Evolutionary conservation across 306 rosid genomes (phyloP), one percentile per base, ranked within the genome.

Genomic region (Vigna angularis): DNA sequence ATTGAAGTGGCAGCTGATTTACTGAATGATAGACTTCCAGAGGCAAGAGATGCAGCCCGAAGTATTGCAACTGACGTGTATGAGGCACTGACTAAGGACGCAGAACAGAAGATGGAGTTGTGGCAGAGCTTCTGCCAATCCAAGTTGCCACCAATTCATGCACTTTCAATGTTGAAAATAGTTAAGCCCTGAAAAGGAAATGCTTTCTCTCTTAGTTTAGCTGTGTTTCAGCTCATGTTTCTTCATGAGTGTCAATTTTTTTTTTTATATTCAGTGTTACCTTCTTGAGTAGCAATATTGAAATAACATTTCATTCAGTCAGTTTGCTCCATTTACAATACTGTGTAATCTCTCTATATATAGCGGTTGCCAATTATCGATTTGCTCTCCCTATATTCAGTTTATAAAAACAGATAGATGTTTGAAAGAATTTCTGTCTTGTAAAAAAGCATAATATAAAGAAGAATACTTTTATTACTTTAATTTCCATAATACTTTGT

Each of bases 1-100:
- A 83, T 91, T 48, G 88, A 91, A 75, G 88, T 91, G 82, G 93
- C 91, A 48, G 97, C 87, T 0, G 91, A 88, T 77, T 81, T 89
- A 76, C 61, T 95, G 86, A 95, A 86, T 74, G 98, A 95, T 79
- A 89, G 98, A 22, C 87, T 95, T 69, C 98, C 98, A 0, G 98
- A 91, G 79, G 98, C 98, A 36, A 93, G 98, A 83, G 98, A 90
- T 79, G 98, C 98, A 0, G 97, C 98, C 2, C 50, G 98, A 81
- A 85, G 93, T 36, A 87, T 87, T 6, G 88, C 91, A 86, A 87
- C 85, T 57, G 83, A 80, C 1, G 52, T 86, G 56, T 89, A 81
- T 74, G 86, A 81, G 40, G 91, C 83, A 34, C 78, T 79, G 50
- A 87, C 88, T 3, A 86, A 84, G 70, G 80, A 81, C 4, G 87